Evolutionary conservation across 306 rosid species (phyloP).

Genomic region (Coriaria nepalensis): DNA sequence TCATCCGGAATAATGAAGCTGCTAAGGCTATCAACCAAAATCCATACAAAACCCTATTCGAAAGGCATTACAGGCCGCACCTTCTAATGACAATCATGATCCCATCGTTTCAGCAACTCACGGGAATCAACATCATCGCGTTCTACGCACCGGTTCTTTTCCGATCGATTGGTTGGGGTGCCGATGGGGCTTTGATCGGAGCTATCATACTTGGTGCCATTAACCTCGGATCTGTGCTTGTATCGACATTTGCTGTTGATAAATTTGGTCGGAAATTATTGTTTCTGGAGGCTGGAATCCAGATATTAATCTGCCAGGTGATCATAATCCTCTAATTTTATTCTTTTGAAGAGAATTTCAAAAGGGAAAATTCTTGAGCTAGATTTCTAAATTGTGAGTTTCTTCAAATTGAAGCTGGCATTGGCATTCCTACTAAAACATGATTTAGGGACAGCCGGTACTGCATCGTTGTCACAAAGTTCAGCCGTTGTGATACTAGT

Average conservation of each 20-base stretch:
- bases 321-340: too few species aligned
- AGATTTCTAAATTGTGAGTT: too few species aligned
- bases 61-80: conserved; percentile 8
- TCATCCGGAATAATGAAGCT: conserved; percentile 15
- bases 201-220: conserved; percentile 2
- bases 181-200: background rate
- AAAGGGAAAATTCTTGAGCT: too few species aligned
- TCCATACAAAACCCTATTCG: conserved; percentile 34
- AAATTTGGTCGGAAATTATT: conserved; percentile 1
- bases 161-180: conserved; percentile 1
- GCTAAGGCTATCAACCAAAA: conserved; percentile 25
- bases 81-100: background rate
- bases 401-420: too few species aligned
- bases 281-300: conserved; percentile 8
- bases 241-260: conserved; percentile 2
- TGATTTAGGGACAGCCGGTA: too few species aligned
- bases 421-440: too few species aligned
- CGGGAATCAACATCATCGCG: too few species aligned
- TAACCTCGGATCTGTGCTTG: background rate
- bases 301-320: conserved; percentile 1
- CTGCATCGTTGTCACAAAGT: too few species aligned
- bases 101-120: conserved; percentile 7
- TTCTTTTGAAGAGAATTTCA: too few species aligned
- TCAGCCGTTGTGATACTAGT: too few species aligned
- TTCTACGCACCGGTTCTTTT: conserved; percentile 9